A percentile compares a stretch with the other conserved stretches of the same genome.
phyloP scores from a whole-genome alignment of 257 asterid species.

The Rubia yunnanensis region DNA sequence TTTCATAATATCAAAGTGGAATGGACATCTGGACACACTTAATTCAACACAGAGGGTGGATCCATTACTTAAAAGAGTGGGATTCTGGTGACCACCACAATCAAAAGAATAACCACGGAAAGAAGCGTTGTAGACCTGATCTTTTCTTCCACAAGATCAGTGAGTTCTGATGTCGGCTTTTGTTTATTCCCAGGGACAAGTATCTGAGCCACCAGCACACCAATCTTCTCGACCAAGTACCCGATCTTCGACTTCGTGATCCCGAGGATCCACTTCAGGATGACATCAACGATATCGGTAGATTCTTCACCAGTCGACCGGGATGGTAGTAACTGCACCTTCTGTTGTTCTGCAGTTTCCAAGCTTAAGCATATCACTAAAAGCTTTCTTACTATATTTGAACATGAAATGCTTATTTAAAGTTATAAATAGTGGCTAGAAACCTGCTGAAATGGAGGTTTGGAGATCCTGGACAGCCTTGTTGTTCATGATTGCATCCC shows the following conservation, averaged over 20 bases:
- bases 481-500: conserved; percentile 53
- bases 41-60: too few species aligned
- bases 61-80: background rate
- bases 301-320: conserved; percentile 12
- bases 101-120: conserved; percentile 36
- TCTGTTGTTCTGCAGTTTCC: conserved; percentile 25
- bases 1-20: too few species aligned
- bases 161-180: conserved; percentile 35
- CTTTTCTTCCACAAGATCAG: conserved; percentile 43
- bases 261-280: conserved; percentile 35
- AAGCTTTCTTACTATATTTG: background rate
- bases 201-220: conserved; percentile 25
- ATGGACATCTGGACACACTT: too few species aligned
- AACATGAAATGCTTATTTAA: background rate
- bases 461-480: conserved; percentile 38
- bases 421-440: too few species aligned
- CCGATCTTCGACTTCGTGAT: conserved; percentile 32
- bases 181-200: conserved; percentile 26
- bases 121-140: conserved; percentile 44
- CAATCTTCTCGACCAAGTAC: conserved; percentile 32
- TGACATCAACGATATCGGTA: conserved; percentile 16
- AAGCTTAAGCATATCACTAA: conserved; percentile 7
- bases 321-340: conserved; percentile 15
- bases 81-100: conserved; percentile 38
- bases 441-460: conserved; percentile 42